phyloP scores from a whole-genome alignment of 1,284 basidiomycete species.

The Malassezia caprae region DNA sequence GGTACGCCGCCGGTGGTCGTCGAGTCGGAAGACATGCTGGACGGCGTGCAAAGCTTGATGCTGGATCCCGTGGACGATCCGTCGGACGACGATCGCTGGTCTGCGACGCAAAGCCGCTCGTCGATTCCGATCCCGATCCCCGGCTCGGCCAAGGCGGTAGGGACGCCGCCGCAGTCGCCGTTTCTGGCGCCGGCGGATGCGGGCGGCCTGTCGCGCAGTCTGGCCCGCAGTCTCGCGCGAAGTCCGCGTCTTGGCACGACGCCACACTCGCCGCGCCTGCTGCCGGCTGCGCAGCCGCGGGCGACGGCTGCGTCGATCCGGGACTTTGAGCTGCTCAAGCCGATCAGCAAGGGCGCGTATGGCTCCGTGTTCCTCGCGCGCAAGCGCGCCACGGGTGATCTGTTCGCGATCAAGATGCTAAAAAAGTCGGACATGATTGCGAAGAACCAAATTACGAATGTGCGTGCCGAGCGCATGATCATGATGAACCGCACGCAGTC shows the following conservation, averaged over 20 bases:
- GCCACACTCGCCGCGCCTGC: slow-evolving; percentile 70
- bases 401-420: slow-evolving; percentile 96
- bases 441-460: slow-evolving; percentile 99
- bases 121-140: slow-evolving; percentile 11
- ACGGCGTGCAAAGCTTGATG: not conserved
- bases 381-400: slow-evolving; percentile 95
- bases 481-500: slow-evolving; percentile 98
- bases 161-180: slow-evolving; percentile 41
- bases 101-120: not conserved
- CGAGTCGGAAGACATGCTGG: not conserved
- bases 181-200: slow-evolving; percentile 12
- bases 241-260: slow-evolving; percentile 26
- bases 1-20: slow-evolving; percentile 13
- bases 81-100: not conserved
- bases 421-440: slow-evolving; percentile 99
- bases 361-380: slow-evolving; percentile 96
- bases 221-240: not conserved
- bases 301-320: slow-evolving; percentile 82
- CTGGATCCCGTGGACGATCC: slow-evolving; percentile 2
- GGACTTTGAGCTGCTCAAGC: slow-evolving; percentile 98
- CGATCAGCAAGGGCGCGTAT: slow-evolving; percentile 93
- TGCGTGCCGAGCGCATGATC: slow-evolving; percentile 98
- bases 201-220: slow-evolving; percentile 12
- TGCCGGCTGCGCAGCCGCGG: slow-evolving; percentile 66
- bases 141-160: not conserved